A percentile compares a stretch with the other conserved stretches of the same genome.
These are phyloP conservation scores for Tolypocladium ovalisporum DNA, from an alignment of 2,329 filamentous ascomycete species.

Conservation along the genomic window DNA sequence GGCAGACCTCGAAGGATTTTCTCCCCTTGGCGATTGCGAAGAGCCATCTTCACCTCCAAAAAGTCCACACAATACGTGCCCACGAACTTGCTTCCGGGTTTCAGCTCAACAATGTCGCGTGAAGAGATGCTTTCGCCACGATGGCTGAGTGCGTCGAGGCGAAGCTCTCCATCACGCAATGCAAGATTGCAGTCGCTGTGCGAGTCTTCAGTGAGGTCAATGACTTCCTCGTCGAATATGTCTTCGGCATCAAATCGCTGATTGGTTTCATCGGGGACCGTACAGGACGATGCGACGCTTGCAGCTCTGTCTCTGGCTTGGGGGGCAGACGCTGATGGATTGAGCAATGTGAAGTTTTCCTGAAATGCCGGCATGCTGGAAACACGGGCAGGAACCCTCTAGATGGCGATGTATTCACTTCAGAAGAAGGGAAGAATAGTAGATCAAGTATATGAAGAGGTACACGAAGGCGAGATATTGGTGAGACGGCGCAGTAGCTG, in stretches of 20 bases:
- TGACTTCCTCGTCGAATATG: constrained; percentile 13
- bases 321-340: background rate
- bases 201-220: constrained; percentile 22
- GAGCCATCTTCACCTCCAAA: constrained; percentile 31
- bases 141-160: constrained; percentile 8
- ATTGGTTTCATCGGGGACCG: constrained; percentile 7
- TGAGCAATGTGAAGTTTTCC: background rate
- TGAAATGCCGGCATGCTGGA: background rate
- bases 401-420: too few species aligned
- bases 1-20: constrained; percentile 26
- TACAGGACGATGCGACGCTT: constrained; percentile 8
- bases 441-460: too few species aligned
- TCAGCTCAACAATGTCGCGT: constrained; percentile 18
- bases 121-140: constrained; percentile 6
- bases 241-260: background rate
- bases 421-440: too few species aligned
- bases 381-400: background rate
- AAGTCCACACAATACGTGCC: constrained; percentile 18
- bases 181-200: constrained; percentile 1
- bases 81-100: constrained; percentile 4
- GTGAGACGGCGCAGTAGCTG: too few species aligned
- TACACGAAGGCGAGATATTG: too few species aligned
- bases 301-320: background rate
- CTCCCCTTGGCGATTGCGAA: constrained; percentile 13
- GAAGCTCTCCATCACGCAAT: constrained; percentile 11